Percentiles rank a stretch among this genome's conserved stretches.
Conservation (phyloP, 108 stramenopile species). For the Nitzschia palea region DNA sequence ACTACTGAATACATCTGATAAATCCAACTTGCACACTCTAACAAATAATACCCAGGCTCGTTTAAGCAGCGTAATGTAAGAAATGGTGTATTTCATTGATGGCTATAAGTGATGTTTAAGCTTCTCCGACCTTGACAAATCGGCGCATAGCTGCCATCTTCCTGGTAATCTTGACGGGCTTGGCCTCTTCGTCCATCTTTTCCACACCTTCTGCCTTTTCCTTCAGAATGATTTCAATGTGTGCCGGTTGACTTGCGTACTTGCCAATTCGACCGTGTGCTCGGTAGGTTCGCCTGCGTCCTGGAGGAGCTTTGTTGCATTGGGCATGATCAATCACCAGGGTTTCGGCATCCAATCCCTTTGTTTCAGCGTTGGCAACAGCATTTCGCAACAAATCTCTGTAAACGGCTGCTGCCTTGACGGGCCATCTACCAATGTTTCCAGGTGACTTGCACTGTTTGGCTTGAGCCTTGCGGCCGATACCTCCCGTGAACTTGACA, state of each 20-base stretch:
- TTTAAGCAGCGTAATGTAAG: no score
- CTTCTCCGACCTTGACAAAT: conserved; percentile 82
- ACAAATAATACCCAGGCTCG: no score
- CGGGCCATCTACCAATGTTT: conserved; percentile 96
- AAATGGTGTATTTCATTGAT: no score
- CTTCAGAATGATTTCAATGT: conserved; percentile 96
- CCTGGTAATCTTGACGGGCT: conserved; percentile 74
- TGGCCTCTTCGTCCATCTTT: conserved; percentile 67
- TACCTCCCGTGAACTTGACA: conserved; percentile 96
- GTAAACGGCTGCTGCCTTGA: conserved; percentile 96
- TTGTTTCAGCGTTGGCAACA: conserved; percentile 96
- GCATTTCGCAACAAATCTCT: conserved; percentile 94
- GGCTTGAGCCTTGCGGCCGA: conserved; percentile 95
- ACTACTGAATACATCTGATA: no score
- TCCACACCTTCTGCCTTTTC: conserved; percentile 82
- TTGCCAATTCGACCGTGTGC: conserved; percentile 99
- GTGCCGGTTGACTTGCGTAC: conserved; percentile 97
- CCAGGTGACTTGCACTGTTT: conserved; percentile 92
- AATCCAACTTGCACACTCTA: no score
- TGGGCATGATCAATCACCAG: conserved; percentile 93
- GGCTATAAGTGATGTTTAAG: no score
- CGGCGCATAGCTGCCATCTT: conserved; percentile 81
- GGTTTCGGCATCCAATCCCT: conserved; percentile 88
- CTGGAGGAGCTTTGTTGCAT: conserved; percentile 95
- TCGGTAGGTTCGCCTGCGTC: conserved; percentile 97